These are phyloP conservation scores for Solanum hybrid DNA, from an alignment of 305 asterid genomes.

Conservation along the genomic window DNA sequence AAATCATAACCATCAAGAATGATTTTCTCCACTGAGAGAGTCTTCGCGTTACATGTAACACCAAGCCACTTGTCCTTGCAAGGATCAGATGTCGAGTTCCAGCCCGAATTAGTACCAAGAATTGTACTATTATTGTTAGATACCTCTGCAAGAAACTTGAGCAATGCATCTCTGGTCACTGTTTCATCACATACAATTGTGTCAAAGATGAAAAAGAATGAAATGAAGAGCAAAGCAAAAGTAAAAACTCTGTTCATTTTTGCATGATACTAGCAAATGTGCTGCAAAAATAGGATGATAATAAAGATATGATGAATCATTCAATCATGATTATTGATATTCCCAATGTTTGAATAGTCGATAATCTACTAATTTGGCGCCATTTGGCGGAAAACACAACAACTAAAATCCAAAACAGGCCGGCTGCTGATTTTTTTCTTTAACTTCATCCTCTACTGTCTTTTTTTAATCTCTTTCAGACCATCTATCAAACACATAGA, in stretches of 20 bases:
- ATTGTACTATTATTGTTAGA: conserved; percentile 15
- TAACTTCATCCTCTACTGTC: not conserved
- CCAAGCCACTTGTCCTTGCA: conserved; percentile 44
- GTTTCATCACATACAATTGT: conserved; percentile 20
- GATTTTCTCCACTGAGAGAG: conserved; percentile 19
- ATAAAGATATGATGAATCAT: not conserved
- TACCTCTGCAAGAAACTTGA: conserved; percentile 30
- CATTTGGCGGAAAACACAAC: conserved; percentile 5
- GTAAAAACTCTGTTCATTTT: conserved; percentile 16
- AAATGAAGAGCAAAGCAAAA: conserved; percentile 11
- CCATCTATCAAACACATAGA: not conserved
- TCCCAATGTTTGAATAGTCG: not conserved
- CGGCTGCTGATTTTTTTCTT: not conserved
- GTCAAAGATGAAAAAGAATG: conserved; percentile 15
- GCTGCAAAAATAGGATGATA: not conserved
- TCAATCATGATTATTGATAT: not conserved
- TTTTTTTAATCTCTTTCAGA: not conserved
- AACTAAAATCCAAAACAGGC: not conserved
- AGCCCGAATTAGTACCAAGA: conserved; percentile 4
- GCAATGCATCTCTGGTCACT: conserved; percentile 18
- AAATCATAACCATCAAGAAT: conserved; percentile 27
- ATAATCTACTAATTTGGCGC: not conserved
- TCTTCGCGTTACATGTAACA: conserved; percentile 21
- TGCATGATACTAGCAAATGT: not conserved
- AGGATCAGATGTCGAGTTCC: conserved; percentile 30